A percentile compares a stretch with the other conserved stretches of the same genome.
phyloP scores from a whole-genome alignment of 1,139 yeast species.

The Schwanniomyces etchellsii region DNA sequence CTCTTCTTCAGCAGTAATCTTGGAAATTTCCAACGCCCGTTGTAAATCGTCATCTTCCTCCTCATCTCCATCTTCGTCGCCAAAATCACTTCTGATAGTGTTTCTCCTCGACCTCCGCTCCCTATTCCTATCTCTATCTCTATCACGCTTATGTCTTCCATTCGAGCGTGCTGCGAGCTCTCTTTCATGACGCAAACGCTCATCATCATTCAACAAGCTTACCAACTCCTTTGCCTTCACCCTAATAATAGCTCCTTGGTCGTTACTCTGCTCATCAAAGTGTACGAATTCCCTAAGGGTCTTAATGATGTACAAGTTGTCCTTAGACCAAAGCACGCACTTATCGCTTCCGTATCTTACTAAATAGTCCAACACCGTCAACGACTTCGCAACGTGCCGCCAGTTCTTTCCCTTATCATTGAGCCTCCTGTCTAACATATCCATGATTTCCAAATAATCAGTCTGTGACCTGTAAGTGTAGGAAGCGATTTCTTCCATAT shows the following conservation, averaged over 20 bases:
- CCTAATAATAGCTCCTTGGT: conserved; percentile 86
- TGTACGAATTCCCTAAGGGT: conserved; percentile 89
- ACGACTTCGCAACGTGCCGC: conserved; percentile 92
- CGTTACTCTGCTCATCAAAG: conserved; percentile 72
- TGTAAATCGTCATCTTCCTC: conserved; percentile 79
- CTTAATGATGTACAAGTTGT: conserved; percentile 82
- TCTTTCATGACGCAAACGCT: conserved; percentile 73
- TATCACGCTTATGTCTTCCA: conserved; percentile 16
- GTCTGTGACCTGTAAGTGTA: conserved; percentile 66
- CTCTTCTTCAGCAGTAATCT: conserved; percentile 75
- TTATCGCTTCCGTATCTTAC: conserved; percentile 86
- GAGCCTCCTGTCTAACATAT: conserved; percentile 87
- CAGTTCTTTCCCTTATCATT: conserved; percentile 97
- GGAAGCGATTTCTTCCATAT: conserved; percentile 81
- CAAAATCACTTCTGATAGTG: conserved; percentile 9
- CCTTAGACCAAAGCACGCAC: conserved; percentile 91
- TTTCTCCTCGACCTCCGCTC: conserved; percentile 9
- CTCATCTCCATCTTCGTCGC: conserved; percentile 19
- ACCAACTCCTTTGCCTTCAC: conserved; percentile 92
- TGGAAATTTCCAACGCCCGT: conserved; percentile 77
- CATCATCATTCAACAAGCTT: conserved; percentile 73
- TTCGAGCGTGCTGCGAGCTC: conserved; percentile 29
- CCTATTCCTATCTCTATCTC: conserved; percentile 16
- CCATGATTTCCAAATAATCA: conserved; percentile 89
- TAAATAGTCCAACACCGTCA: conserved; percentile 83